phyloP scores from a whole-genome alignment of 495 filamentous ascomycete species.

The Annulohypoxylon moriforme region DNA sequence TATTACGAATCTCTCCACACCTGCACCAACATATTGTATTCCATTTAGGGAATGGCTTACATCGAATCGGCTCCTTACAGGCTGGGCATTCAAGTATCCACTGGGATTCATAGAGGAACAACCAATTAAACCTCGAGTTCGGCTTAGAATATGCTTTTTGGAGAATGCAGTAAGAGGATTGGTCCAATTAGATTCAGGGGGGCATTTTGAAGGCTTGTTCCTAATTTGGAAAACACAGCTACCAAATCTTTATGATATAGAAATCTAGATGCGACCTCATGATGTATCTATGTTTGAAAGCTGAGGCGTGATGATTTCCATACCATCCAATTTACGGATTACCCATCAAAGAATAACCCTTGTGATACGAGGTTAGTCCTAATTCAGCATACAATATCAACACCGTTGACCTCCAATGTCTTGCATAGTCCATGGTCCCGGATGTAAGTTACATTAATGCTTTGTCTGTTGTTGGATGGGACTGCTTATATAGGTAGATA shows the following conservation, averaged over 20 bases:
- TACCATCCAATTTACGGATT: neutral
- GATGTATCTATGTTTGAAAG: neutral
- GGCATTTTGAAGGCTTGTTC: neutral
- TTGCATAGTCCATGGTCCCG: neutral
- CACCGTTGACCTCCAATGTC: neutral
- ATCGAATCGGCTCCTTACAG: neutral
- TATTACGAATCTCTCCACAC: neutral
- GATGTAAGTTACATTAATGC: neutral
- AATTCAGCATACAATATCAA: slow-evolving; percentile 8
- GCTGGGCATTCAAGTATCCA: neutral
- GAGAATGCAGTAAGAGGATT: neutral
- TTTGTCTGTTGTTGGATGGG: neutral
- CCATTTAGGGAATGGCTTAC: slow-evolving; percentile 30
- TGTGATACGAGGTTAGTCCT: neutral
- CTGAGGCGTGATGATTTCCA: neutral
- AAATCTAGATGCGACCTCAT: neutral
- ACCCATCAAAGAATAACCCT: neutral
- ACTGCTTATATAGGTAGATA: neutral
- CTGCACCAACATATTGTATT: slow-evolving; percentile 20
- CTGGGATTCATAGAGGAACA: neutral
- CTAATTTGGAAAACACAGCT: neutral
- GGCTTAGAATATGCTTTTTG: neutral
- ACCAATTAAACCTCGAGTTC: neutral
- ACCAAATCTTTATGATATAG: neutral
- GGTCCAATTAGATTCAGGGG: neutral